phyloP scores from a whole-genome alignment of 129 eudicot genomes.

The Tagetes erecta region DNA sequence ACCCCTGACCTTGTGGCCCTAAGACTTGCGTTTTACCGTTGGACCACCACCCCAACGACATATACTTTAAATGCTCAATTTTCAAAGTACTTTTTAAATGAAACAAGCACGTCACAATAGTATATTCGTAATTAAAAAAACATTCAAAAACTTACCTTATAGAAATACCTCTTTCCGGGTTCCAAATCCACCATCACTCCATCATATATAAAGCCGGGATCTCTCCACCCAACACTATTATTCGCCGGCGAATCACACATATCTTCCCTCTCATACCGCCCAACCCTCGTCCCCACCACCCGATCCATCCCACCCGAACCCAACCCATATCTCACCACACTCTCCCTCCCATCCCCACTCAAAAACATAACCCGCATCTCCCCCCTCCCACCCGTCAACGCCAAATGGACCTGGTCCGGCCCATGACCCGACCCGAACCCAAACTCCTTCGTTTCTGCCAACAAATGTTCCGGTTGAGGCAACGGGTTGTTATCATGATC shows the following conservation, averaged over 20 bases:
- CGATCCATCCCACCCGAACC: constrained; percentile 32
- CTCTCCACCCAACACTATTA: constrained; percentile 87
- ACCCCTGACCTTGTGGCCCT: too few relatives aligned
- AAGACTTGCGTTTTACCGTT: too few relatives aligned
- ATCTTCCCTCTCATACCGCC: constrained; percentile 84
- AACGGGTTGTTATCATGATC: constrained; percentile 86
- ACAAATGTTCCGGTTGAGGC: constrained; percentile 65
- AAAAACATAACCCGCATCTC: constrained; percentile 97
- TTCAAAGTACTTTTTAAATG: too few relatives aligned
- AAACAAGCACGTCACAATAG: too few relatives aligned
- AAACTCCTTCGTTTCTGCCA: constrained; percentile 54
- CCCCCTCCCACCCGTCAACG: constrained; percentile 57
- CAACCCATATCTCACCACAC: constrained; percentile 72
- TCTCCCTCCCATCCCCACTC: constrained; percentile 64
- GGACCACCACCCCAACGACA: too few relatives aligned
- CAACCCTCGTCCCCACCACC: constrained; percentile 50
- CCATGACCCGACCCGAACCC: constrained; percentile 58
- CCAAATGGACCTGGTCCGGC: constrained; percentile 87
- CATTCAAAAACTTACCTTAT: constrained; percentile 56
- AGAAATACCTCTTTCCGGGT: constrained; percentile 65
- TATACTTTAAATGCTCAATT: too few relatives aligned
- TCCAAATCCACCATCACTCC: constrained; percentile 66
- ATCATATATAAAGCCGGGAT: constrained; percentile 88
- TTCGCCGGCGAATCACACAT: constrained; percentile 95
- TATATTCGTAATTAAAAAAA: too few relatives aligned